phyloP scores from a whole-genome alignment of 495 filamentous ascomycete genomes.

The Tuber magnatum region DNA sequence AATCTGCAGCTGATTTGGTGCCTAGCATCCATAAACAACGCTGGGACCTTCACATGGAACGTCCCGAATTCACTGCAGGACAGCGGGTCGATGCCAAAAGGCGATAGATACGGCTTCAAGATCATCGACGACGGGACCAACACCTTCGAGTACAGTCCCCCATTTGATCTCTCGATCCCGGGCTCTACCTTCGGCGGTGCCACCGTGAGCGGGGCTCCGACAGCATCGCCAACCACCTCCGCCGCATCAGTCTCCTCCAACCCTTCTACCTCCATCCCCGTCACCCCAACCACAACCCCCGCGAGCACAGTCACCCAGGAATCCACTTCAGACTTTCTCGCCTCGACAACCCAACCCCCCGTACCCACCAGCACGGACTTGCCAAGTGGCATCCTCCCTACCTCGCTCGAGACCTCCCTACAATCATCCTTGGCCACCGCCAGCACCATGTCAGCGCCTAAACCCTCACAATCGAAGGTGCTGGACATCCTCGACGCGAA shows the following conservation, averaged over 20 bases:
- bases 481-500: neutral
- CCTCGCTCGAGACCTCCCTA: neutral
- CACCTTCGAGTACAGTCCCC: constrained; percentile 37
- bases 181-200: constrained; percentile 25
- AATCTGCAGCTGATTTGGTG: neutral
- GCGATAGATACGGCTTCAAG: constrained; percentile 36
- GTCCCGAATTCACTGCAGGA: constrained; percentile 26
- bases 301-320: neutral
- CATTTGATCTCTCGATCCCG: constrained; percentile 28
- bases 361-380: neutral
- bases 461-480: neutral
- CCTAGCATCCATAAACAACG: constrained; percentile 27
- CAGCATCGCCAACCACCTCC: neutral
- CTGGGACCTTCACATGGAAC: constrained; percentile 33
- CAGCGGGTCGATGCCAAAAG: constrained; percentile 22
- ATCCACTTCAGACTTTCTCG: neutral
- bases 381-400: neutral
- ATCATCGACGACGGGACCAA: constrained; percentile 34
- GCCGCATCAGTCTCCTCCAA: neutral
- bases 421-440: constrained; percentile 6
- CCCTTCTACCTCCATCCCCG: neutral
- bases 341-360: neutral
- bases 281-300: neutral
- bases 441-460: constrained; percentile 1
- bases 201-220: neutral